A percentile compares a stretch with the other conserved stretches of the same genome.
These are phyloP conservation scores for Scedosporium apiospermum DNA, from an alignment of 2,329 filamentous ascomycete species.

Conservation along the genomic window DNA sequence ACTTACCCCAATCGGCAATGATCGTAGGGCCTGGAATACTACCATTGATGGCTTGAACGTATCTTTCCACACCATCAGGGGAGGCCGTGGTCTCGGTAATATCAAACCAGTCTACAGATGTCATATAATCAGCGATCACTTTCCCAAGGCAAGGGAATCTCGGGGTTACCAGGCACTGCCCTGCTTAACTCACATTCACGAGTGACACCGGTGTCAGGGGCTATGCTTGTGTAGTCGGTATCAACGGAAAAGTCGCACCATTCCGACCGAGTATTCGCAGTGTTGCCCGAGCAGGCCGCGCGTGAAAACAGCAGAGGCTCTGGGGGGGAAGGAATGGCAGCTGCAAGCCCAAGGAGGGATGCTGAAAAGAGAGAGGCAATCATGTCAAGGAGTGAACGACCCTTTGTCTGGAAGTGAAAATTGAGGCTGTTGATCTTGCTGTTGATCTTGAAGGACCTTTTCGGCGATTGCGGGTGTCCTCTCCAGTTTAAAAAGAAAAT, in stretches of 20 bases:
- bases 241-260: constrained; percentile 40
- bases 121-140: background rate
- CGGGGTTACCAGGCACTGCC: background rate
- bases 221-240: constrained; percentile 32
- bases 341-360: background rate
- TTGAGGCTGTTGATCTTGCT: background rate
- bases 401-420: too few species aligned
- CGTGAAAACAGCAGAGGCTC: constrained; percentile 4
- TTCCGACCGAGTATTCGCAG: constrained; percentile 20
- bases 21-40: constrained; percentile 51
- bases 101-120: constrained; percentile 25
- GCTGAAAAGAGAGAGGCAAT: background rate
- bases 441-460: too few species aligned
- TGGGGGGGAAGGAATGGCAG: background rate
- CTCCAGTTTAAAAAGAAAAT: too few species aligned
- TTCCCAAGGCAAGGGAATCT: background rate
- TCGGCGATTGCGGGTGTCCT: too few species aligned
- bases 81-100: constrained; percentile 27
- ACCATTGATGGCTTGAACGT: constrained; percentile 41
- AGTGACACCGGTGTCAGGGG: constrained; percentile 37
- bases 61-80: constrained; percentile 35
- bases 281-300: constrained; percentile 17
- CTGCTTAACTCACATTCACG: constrained; percentile 25
- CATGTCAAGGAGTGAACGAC: background rate
- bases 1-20: constrained; percentile 37